Evolutionary conservation across 1,284 basidiomycete species (phyloP).

Genomic region (Trichosporon sp.): DNA sequence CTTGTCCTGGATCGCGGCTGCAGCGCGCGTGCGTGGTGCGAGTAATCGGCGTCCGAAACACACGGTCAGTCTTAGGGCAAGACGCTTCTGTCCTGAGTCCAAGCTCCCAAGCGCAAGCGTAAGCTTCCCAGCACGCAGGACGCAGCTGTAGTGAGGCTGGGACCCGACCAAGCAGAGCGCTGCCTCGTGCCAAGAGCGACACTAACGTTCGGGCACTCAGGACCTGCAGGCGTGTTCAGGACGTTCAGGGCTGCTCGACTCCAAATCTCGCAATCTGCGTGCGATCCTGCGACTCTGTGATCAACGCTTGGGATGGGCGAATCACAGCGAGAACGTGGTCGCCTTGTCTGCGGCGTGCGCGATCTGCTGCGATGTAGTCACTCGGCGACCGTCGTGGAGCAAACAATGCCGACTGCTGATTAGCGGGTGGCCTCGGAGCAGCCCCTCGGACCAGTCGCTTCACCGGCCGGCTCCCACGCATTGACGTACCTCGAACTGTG

Average conservation of each 20-base stretch:
- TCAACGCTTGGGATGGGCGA: neutral
- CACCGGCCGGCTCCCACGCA: neutral
- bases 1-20: neutral
- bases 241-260: neutral
- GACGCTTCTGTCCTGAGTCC: neutral
- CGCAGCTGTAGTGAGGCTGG: neutral
- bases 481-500: neutral
- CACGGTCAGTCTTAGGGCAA: neutral
- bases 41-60: conserved; percentile 1
- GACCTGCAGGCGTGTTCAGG: neutral
- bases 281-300: neutral
- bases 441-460: neutral
- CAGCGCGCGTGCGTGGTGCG: neutral
- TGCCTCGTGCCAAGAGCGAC: neutral
- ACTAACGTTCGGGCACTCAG: neutral
- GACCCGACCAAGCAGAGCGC: neutral
- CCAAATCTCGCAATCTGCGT: neutral
- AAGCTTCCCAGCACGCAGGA: neutral
- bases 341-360: neutral
- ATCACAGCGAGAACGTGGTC: neutral
- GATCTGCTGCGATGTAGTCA: neutral
- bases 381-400: neutral
- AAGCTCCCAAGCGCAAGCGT: neutral
- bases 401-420: neutral
- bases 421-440: neutral